A percentile compares a stretch with the other conserved stretches of the same genome.
Conservation (phyloP, 2,329 filamentous ascomycete species). For the Botrytis aclada region DNA sequence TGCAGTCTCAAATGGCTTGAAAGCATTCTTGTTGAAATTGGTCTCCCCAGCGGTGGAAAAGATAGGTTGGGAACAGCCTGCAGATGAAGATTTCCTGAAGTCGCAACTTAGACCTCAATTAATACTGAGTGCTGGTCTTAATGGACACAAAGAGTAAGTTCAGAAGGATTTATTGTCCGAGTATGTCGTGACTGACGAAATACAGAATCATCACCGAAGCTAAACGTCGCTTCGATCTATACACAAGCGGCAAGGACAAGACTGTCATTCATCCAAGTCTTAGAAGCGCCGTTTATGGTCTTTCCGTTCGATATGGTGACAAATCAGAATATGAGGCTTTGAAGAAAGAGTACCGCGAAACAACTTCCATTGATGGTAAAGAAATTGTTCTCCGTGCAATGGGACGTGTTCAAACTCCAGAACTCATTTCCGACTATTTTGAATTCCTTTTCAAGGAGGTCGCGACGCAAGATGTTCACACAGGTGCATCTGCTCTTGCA, state of each 20-base stretch:
- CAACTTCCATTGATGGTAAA: slow-evolving; percentile 85
- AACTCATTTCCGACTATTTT: slow-evolving; percentile 66
- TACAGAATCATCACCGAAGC: slow-evolving; percentile 67
- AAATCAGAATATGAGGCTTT: slow-evolving; percentile 69
- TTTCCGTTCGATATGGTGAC: slow-evolving; percentile 71
- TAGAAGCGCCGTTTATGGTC: slow-evolving; percentile 74
- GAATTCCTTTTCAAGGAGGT: slow-evolving; percentile 81
- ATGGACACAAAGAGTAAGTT: slow-evolving; percentile 70
- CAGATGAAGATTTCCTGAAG: slow-evolving; percentile 76
- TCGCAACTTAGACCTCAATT: slow-evolving; percentile 80
- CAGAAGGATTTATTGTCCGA: background rate
- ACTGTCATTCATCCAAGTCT: slow-evolving; percentile 77
- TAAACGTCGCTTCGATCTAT: slow-evolving; percentile 75
- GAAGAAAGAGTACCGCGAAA: slow-evolving; percentile 79
- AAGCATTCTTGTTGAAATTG: slow-evolving; percentile 75
- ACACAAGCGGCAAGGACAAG: slow-evolving; percentile 61
- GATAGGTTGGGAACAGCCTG: slow-evolving; percentile 81
- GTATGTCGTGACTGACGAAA: slow-evolving; percentile 3
- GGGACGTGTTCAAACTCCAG: slow-evolving; percentile 62
- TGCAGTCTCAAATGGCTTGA: slow-evolving; percentile 66
- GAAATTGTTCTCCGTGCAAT: slow-evolving; percentile 78
- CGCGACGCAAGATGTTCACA: slow-evolving; percentile 82
- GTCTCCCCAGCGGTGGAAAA: slow-evolving; percentile 71
- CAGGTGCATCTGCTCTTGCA: slow-evolving; percentile 69
- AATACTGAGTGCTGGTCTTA: slow-evolving; percentile 69